phyloP scores from a whole-genome alignment of 2,329 filamentous ascomycete species.

The Biscogniauxia marginata region DNA sequence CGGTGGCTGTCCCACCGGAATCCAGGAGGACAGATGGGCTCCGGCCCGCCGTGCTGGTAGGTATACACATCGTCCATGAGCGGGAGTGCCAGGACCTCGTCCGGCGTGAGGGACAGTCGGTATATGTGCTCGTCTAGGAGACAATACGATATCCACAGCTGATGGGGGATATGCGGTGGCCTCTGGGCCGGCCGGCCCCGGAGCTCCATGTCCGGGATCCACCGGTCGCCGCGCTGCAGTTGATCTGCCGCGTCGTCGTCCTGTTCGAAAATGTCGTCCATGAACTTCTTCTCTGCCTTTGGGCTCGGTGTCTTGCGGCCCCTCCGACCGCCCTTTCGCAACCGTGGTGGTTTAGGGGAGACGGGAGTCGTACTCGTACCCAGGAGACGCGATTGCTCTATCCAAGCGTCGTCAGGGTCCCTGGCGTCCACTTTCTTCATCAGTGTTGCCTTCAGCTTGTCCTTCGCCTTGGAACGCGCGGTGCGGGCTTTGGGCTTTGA shows the following conservation, averaged over 20 bases:
- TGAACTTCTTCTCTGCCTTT: not conserved
- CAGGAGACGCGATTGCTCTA: not conserved
- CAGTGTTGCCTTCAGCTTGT: not conserved
- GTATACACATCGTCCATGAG: conserved; percentile 18
- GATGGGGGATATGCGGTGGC: conserved; percentile 10
- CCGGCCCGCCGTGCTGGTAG: conserved; percentile 10
- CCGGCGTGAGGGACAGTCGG: conserved; percentile 11
- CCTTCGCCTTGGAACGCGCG: not conserved
- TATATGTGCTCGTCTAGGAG: conserved; percentile 20
- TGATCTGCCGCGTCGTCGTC: not conserved
- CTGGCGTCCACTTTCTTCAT: not conserved
- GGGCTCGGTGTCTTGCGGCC: not conserved
- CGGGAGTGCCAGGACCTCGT: conserved; percentile 11
- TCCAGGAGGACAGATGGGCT: conserved; percentile 9
- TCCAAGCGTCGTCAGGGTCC: not conserved
- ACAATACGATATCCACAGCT: conserved; percentile 20
- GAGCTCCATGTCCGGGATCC: not conserved
- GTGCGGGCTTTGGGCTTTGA: not conserved
- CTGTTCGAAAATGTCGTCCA: not conserved
- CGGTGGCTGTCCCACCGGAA: conserved; percentile 13
- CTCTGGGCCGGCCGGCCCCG: not conserved
- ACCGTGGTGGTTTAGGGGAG: not conserved
- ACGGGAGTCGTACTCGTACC: no score
- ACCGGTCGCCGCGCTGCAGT: conserved; percentile 5
- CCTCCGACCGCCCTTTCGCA: not conserved